A percentile compares a stretch with the other conserved stretches of the same genome.
Evolutionary conservation across 192 early-diverging fungal genomes (phyloP).

Genomic region (Rhizoclosmatium sp.): DNA sequence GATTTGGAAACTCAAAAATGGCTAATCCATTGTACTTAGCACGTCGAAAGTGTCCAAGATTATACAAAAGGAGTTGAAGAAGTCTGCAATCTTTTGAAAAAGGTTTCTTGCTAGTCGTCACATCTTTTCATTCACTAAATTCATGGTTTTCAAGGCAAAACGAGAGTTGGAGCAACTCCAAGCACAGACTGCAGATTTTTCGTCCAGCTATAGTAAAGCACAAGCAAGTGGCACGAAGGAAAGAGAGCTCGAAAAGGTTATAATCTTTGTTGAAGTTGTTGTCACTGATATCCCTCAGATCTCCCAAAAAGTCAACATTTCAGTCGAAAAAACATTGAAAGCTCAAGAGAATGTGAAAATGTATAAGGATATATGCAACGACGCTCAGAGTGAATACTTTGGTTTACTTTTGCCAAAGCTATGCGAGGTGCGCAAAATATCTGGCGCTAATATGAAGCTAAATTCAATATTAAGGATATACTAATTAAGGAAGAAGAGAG

Average conservation of each 20-base stretch:
- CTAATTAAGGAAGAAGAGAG: slow-evolving; percentile 36
- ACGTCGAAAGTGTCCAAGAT: slow-evolving; percentile 47
- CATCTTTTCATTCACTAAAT: neutral
- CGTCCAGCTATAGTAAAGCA: slow-evolving; percentile 38
- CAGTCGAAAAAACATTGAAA: slow-evolving; percentile 46
- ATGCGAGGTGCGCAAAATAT: slow-evolving; percentile 28
- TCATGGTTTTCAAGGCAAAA: neutral
- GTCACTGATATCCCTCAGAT: slow-evolving; percentile 25
- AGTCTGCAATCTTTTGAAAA: slow-evolving; percentile 42
- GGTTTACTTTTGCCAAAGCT: slow-evolving; percentile 45
- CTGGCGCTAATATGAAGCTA: neutral
- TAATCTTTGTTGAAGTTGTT: neutral
- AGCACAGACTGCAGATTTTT: slow-evolving; percentile 33
- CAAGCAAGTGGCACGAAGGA: slow-evolving; percentile 40
- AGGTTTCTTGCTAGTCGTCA: slow-evolving; percentile 24
- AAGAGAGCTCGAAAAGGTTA: slow-evolving; percentile 50
- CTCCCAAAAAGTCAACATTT: slow-evolving; percentile 35
- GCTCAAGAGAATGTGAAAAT: slow-evolving; percentile 51
- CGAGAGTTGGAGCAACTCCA: neutral
- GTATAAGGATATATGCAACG: slow-evolving; percentile 44
- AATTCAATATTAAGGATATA: slow-evolving; percentile 20
- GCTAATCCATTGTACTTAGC: slow-evolving; percentile 25
- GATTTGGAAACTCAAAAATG: neutral
- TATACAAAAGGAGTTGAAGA: slow-evolving; percentile 46
- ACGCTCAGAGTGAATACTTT: slow-evolving; percentile 53